Evolutionary conservation across 2,329 filamentous ascomycete genomes (phyloP), one percentile per base, ranked within the genome.

Genomic region (Xylariaceae sp.): DNA sequence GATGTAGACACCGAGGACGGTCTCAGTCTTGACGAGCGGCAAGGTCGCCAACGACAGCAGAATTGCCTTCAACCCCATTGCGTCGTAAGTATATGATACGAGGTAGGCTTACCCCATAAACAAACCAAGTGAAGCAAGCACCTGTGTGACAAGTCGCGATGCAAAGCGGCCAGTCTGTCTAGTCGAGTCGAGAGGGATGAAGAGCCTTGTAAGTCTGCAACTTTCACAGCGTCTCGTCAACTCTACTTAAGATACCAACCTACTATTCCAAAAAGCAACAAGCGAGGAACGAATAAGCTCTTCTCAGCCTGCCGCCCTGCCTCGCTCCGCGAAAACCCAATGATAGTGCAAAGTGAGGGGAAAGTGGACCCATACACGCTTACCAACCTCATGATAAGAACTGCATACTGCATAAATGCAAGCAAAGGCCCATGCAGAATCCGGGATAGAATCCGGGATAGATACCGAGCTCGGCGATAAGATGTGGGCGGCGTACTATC

Each of bases 1-100:
- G 75, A 96, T 87, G 74, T 93, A 95, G 41, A 88, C 87, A 49
- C 92, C 92, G 14, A 96, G 81, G 24, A 95, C 80, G 0, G 87
- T 90, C 77, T 96, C 90, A 17, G 76, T 76, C 44, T 60, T 65
- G 41, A 58, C 65, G 33, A 76, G 66, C n/a, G 73, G 59, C 36
- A 58, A 17, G 45, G 78, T 65, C 50, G 75, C 70, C 45, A 78
- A 67, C 37, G 78, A 72, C 60, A 78, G 64, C 56, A 80, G 65
- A 54, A 79, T 58, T 21, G 74, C 67, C 59, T 77, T 78, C 65
- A 74, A 65, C 53, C 69, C 74, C 78, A 80, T 79, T 45, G 24
- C 45, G 51, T 31, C 39, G 50, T 21, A 21, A 33, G n/a, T 47
- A 41, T 52, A 28, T 45, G 7, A 39, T 34, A n/a, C 9, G 11